These are phyloP conservation scores for Naganishia albida DNA, from an alignment of 1,284 basidiomycete species.

Conservation along the genomic window DNA sequence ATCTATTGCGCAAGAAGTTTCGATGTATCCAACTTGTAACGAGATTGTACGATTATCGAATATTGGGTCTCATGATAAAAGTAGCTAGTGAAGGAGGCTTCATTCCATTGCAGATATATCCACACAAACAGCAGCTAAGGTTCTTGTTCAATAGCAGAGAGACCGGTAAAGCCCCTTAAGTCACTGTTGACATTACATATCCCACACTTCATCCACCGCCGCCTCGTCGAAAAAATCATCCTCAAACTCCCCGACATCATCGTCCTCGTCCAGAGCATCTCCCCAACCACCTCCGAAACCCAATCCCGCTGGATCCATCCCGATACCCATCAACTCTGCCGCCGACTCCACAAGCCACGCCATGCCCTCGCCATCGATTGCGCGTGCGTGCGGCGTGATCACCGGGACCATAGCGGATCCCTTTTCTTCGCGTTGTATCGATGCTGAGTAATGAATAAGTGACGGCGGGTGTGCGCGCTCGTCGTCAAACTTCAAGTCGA, in stretches of 20 bases:
- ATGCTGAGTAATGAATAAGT: conserved; percentile 13
- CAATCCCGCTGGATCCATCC: background rate
- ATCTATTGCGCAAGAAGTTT: too few species aligned
- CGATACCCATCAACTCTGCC: conserved; percentile 25
- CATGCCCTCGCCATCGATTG: conserved; percentile 16
- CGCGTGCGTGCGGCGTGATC: conserved; percentile 3
- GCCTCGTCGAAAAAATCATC: conserved; percentile 11
- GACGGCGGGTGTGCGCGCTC: conserved; percentile 18
- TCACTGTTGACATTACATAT: background rate
- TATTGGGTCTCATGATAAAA: too few species aligned
- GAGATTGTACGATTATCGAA: too few species aligned
- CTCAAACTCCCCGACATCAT: background rate
- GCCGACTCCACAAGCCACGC: conserved; percentile 18
- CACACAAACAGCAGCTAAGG: too few species aligned
- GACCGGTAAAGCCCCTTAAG: background rate
- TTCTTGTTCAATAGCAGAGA: too few species aligned
- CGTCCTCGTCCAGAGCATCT: conserved; percentile 3
- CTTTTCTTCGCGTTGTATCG: conserved; percentile 6
- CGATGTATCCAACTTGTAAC: too few species aligned
- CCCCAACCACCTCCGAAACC: background rate
- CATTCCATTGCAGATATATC: too few species aligned
- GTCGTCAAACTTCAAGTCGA: conserved; percentile 19
- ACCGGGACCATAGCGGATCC: background rate
- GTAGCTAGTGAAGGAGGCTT: too few species aligned
- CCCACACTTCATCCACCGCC: background rate